Evolutionary conservation across 1,284 basidiomycete species (phyloP).

Genomic region (Malassezia furfur): DNA sequence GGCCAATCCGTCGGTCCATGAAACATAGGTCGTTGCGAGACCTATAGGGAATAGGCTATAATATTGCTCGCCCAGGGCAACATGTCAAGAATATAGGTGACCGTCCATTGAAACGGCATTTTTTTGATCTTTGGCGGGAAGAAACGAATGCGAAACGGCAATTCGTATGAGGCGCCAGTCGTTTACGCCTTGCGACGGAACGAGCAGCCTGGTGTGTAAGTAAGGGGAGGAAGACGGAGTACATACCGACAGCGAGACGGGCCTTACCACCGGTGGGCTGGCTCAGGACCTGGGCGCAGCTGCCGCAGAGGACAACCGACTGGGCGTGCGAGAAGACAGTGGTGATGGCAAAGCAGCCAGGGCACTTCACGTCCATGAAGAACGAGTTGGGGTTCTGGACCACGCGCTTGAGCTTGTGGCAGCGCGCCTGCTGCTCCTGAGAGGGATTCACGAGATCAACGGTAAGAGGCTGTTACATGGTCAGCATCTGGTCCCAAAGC

Average conservation of each 20-base stretch:
- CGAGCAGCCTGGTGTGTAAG: constrained; percentile 29
- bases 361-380: constrained; percentile 99
- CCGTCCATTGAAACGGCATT: background rate
- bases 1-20: background rate
- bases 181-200: constrained; percentile 43
- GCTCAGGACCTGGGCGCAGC: constrained; percentile 89
- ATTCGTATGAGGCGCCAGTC: background rate
- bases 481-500: background rate
- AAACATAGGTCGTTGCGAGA: background rate
- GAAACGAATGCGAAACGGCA: background rate
- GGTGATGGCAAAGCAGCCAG: constrained; percentile 87
- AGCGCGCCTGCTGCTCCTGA: constrained; percentile 60
- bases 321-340: constrained; percentile 92
- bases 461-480: constrained; percentile 74
- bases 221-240: background rate
- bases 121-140: background rate
- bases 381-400: constrained; percentile 71
- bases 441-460: constrained; percentile 97
- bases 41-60: constrained; percentile 12
- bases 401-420: constrained; percentile 97
- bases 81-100: constrained; percentile 7
- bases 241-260: constrained; percentile 89
- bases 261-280: constrained; percentile 99
- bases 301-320: constrained; percentile 81
- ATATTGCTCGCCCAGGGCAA: constrained; percentile 2